Percentiles rank a stretch among this genome's conserved stretches.
Evolutionary conservation across 192 early-diverging fungal genomes (phyloP).

Genomic region (Diversispora epigaea): DNA sequence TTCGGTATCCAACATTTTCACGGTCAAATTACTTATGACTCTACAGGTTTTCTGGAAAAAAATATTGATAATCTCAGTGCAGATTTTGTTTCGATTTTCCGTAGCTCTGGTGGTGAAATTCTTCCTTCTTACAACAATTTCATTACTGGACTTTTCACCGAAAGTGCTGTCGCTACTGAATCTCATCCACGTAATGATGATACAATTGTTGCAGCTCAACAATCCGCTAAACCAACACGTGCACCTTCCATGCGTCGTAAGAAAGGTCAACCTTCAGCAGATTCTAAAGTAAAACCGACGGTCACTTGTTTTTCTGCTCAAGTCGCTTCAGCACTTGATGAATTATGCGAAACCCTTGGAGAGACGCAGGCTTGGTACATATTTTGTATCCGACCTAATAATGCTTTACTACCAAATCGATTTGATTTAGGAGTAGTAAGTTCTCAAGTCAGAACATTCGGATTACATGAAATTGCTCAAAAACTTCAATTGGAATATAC

Average conservation of each 20-base stretch:
- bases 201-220: slow-evolving; percentile 79
- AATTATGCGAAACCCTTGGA: slow-evolving; percentile 67
- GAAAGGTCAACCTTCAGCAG: slow-evolving; percentile 37
- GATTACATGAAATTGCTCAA: slow-evolving; percentile 65
- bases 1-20: slow-evolving; percentile 86
- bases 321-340: slow-evolving; percentile 67
- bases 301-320: slow-evolving; percentile 62
- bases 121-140: slow-evolving; percentile 69
- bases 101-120: slow-evolving; percentile 60
- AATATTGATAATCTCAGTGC: slow-evolving; percentile 78
- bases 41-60: slow-evolving; percentile 68
- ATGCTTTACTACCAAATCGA: slow-evolving; percentile 55
- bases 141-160: slow-evolving; percentile 72
- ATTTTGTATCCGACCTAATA: slow-evolving; percentile 74
- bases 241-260: slow-evolving; percentile 64
- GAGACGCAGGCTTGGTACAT: slow-evolving; percentile 81
- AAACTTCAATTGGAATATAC: slow-evolving; percentile 72
- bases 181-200: slow-evolving; percentile 79
- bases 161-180: slow-evolving; percentile 70
- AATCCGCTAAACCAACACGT: slow-evolving; percentile 66
- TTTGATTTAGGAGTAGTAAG: slow-evolving; percentile 71
- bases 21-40: slow-evolving; percentile 63
- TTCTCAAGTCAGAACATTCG: slow-evolving; percentile 69
- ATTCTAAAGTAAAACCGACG: slow-evolving; percentile 38
- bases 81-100: slow-evolving; percentile 85